Conservation (phyloP, 495 filamentous ascomycete species). For the Tuber indicum region DNA sequence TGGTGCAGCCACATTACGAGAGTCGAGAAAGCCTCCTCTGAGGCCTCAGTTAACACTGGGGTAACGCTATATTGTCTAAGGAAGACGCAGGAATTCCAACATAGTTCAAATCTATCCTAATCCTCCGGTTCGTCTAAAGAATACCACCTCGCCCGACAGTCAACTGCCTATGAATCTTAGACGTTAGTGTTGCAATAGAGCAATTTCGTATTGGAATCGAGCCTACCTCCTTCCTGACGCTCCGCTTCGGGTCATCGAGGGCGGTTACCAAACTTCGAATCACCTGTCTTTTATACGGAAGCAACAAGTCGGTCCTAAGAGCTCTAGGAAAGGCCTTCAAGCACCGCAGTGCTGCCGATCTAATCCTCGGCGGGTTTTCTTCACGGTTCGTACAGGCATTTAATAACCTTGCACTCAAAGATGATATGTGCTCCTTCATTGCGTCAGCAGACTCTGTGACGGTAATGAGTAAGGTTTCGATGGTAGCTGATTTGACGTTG, state of each 20-base stretch:
- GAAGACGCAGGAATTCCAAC: not conserved
- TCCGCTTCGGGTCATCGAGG: conserved; percentile 62
- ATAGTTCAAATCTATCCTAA: conserved; percentile 3
- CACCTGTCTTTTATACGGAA: conserved; percentile 56
- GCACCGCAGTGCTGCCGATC: conserved; percentile 53
- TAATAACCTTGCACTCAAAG: conserved; percentile 56
- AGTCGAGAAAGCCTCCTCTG: not conserved
- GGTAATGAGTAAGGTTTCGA: conserved; percentile 56
- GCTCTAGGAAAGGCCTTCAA: conserved; percentile 51
- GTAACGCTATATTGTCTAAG: not conserved
- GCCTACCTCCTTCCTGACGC: conserved; percentile 53
- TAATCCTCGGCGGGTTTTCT: conserved; percentile 45
- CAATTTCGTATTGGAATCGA: not conserved
- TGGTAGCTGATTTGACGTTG: conserved; percentile 57
- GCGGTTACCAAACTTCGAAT: conserved; percentile 50
- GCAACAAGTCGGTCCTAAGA: conserved; percentile 48
- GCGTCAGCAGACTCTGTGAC: conserved; percentile 54
- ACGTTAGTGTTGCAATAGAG: conserved; percentile 7
- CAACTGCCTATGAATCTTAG: conserved; percentile 50
- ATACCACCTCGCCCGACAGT: conserved; percentile 61
- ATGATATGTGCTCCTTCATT: conserved; percentile 55
- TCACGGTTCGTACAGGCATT: conserved; percentile 41
- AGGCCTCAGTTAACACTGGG: not conserved
- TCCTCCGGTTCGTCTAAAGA: conserved; percentile 59
- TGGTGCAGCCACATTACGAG: not conserved